Conservation (phyloP, 495 filamentous ascomycete species). For the Niebla homalea region DNA sequence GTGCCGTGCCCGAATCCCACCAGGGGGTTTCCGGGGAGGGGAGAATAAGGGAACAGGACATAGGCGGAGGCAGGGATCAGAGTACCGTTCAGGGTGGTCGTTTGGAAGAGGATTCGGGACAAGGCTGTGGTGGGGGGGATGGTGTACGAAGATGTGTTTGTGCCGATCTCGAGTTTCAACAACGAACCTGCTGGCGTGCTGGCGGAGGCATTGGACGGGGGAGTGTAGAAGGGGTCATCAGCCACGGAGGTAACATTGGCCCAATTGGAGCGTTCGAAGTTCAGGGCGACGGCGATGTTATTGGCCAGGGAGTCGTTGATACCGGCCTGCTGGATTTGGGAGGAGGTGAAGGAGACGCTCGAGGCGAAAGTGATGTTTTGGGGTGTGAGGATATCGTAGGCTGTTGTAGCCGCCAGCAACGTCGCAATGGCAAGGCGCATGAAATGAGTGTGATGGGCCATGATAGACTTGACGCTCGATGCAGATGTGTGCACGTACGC, state of each 20-base stretch:
- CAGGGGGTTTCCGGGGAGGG: conserved; percentile 16
- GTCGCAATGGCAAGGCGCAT: too few relatives aligned
- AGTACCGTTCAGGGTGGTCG: conserved; percentile 27
- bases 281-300: background rate
- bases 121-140: conserved; percentile 23
- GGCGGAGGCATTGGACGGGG: background rate
- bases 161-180: conserved; percentile 22
- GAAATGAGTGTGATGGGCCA: too few relatives aligned
- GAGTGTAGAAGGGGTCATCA: background rate
- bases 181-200: conserved; percentile 16
- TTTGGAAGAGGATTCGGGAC: conserved; percentile 33
- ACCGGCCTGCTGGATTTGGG: background rate
- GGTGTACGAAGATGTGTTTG: conserved; percentile 18
- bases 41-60: conserved; percentile 35
- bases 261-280: conserved; percentile 1
- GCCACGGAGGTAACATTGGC: background rate
- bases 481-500: too few relatives aligned
- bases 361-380: background rate
- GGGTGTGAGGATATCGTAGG: background rate
- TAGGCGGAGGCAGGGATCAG: conserved; percentile 32
- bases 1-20: conserved; percentile 38
- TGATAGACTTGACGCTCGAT: too few relatives aligned
- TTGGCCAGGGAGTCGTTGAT: background rate
- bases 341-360: background rate
- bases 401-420: too few relatives aligned